Evolutionary conservation across 148 eudicot genomes (phyloP).

Genomic region (Chenopodium suecicum): DNA sequence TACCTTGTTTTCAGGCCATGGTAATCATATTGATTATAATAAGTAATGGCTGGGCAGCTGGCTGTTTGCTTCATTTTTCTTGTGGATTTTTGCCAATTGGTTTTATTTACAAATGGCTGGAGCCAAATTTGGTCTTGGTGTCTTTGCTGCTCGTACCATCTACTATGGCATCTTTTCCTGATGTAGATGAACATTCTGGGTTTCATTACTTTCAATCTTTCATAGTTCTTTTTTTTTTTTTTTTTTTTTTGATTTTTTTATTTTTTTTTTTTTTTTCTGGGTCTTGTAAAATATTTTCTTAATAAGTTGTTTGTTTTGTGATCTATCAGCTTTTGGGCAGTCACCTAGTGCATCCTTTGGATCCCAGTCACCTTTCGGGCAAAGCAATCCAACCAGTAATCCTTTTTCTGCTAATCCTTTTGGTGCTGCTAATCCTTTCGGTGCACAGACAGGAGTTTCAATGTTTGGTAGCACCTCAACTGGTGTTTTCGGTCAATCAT

Average conservation of each 20-base stretch:
- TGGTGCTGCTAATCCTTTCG: constrained; percentile 72
- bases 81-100: not conserved
- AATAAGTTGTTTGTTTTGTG: constrained; percentile 1
- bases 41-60: not conserved
- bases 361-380: constrained; percentile 84
- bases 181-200: not conserved
- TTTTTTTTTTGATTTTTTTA: too few species aligned
- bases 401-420: constrained; percentile 91
- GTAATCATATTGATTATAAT: not conserved
- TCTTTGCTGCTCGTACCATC: not conserved
- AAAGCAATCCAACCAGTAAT: constrained; percentile 63
- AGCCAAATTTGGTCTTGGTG: not conserved
- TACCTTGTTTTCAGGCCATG: not conserved
- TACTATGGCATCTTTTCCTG: not conserved
- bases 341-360: constrained; percentile 76
- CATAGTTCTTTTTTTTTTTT: not conserved
- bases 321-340: constrained; percentile 85
- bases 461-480: constrained; percentile 87
- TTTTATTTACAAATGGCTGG: not conserved
- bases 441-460: constrained; percentile 80
- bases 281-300: not conserved
- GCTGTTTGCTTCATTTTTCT: not conserved
- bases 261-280: not conserved
- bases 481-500: constrained; percentile 85
- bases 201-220: not conserved